Percentiles rank a stretch among this genome's conserved stretches.
Conservation (phyloP, 169 alveolate species). For the Sarcocystis neurona region DNA sequence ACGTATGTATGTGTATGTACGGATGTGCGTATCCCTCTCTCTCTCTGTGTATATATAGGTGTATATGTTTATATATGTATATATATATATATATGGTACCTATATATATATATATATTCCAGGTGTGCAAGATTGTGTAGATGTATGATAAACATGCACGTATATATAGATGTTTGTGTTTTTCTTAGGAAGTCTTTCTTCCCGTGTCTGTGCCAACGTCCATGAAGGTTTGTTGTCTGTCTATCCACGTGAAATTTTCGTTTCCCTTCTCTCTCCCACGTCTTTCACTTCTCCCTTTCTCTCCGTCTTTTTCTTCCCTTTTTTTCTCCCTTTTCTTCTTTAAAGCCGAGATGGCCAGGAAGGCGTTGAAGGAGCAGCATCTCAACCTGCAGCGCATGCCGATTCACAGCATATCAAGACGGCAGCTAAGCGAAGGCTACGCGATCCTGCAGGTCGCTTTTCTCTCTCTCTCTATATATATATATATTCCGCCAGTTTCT, state of each 20-base stretch:
- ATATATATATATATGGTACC: not conserved
- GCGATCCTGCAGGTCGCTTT: slow-evolving; percentile 57
- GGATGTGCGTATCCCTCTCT: too few species aligned
- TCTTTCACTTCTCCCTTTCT: not conserved
- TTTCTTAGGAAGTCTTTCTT: not conserved
- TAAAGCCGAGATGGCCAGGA: slow-evolving; percentile 47
- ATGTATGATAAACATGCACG: not conserved
- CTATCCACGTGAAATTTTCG: not conserved
- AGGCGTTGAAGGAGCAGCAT: slow-evolving; percentile 57
- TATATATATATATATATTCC: too few species aligned
- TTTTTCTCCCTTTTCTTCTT: not conserved
- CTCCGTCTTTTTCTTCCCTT: not conserved
- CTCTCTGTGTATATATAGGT: too few species aligned
- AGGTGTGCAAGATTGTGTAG: not conserved
- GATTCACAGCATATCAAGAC: slow-evolving; percentile 56
- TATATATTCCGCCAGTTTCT: too few species aligned
- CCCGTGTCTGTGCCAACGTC: not conserved
- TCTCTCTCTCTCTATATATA: not conserved
- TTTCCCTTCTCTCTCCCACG: not conserved
- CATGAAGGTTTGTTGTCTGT: not conserved
- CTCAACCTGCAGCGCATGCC: slow-evolving; percentile 62
- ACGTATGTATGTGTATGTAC: too few species aligned
- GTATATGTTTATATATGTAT: not conserved
- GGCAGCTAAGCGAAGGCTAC: slow-evolving; percentile 64
- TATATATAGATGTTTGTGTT: not conserved